Evolutionary conservation across 495 filamentous ascomycete species (phyloP), one percentile per base, ranked within the genome.

Genomic region (Aspergillus avenaceus): DNA sequence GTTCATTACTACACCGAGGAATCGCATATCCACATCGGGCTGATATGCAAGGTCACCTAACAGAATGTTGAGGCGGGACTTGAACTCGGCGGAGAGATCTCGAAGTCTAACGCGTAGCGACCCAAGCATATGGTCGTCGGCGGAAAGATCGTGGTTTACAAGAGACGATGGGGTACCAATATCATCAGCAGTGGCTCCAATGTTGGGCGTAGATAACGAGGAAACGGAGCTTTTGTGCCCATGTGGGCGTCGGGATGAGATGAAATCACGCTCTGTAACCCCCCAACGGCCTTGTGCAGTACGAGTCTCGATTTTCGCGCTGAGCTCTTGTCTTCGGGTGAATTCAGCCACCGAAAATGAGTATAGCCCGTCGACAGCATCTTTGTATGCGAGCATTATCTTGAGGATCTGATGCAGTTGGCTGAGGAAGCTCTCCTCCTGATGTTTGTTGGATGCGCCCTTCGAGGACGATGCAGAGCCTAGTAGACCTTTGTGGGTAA

Each of bases 1-100:
- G 63, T 97, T 99, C 90, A 99, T 95, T 18, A 92, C 87, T 41
- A 96, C 88, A 8, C 87, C 95, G 52, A 99, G 72, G 72, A 97
- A 95, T 34, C 91, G 80, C 87, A 99, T 91, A 58, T 97, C 93
- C 50, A 88, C 84, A 65, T 98, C 95, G 11, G 91, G 87, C 71
- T 97, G 95, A 62, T 93, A 90, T 8, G 88, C 83, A 50, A 99
- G 64, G 67, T 97, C 95, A 8, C 91, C 90, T 26, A 99, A 73
- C 21, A 99, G 72, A 23, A 88, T 73, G 57, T 90, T 90, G 40
- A 97, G 73, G 24, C 85, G 77, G 0, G 77, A 75, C 46, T 77
- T 76, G 75, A 97, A 99, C 47, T 87, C 83, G 3, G 72, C 70
- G 3, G 84, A 85, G 11, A 97, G 78, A 23, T 83, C 73, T 18